phyloP scores from a whole-genome alignment of 148 eudicot genomes.

The Nepenthes mirabilis region DNA sequence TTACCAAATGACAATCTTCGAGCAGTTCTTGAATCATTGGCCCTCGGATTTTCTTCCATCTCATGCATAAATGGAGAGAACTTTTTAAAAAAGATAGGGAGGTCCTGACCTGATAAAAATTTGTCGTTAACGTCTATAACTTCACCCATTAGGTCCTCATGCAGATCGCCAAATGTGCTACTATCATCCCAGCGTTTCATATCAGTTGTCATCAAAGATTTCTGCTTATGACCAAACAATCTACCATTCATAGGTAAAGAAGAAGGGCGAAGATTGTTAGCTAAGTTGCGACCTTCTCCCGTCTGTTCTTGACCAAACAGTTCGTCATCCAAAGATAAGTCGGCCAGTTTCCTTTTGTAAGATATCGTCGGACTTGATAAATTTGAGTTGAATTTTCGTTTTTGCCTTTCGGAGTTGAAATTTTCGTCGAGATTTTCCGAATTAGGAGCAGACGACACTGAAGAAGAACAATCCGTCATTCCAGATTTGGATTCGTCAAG shows the following conservation, averaged over 20 bases:
- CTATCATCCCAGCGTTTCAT: constrained; percentile 14
- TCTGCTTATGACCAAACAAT: constrained; percentile 19
- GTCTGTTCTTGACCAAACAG: constrained; percentile 16
- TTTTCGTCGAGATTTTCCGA: constrained; percentile 28
- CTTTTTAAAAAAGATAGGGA: constrained; percentile 15
- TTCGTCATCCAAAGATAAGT: constrained; percentile 17
- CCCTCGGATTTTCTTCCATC: constrained; percentile 18
- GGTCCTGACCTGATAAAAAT: constrained; percentile 18
- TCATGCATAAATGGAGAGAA: constrained; percentile 21
- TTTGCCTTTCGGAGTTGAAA: constrained; percentile 33
- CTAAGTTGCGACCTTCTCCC: constrained; percentile 14
- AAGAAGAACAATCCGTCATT: constrained; percentile 83
- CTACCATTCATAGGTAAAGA: constrained; percentile 19
- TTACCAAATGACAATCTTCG: constrained; percentile 30
- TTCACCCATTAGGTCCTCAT: constrained; percentile 49
- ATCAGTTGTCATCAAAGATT: constrained; percentile 7
- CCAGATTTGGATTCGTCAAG: constrained; percentile 81
- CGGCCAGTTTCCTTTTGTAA: constrained; percentile 13
- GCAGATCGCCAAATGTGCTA: constrained; percentile 20
- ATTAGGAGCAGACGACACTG: constrained; percentile 71
- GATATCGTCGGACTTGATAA: constrained; percentile 15
- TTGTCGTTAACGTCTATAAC: constrained; percentile 42
- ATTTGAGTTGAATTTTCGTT: constrained; percentile 20
- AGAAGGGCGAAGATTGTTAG: constrained; percentile 17
- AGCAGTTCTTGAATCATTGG: constrained; percentile 24